phyloP scores from a whole-genome alignment of 202 grass and related monocot species.

The Carex arenaria region DNA sequence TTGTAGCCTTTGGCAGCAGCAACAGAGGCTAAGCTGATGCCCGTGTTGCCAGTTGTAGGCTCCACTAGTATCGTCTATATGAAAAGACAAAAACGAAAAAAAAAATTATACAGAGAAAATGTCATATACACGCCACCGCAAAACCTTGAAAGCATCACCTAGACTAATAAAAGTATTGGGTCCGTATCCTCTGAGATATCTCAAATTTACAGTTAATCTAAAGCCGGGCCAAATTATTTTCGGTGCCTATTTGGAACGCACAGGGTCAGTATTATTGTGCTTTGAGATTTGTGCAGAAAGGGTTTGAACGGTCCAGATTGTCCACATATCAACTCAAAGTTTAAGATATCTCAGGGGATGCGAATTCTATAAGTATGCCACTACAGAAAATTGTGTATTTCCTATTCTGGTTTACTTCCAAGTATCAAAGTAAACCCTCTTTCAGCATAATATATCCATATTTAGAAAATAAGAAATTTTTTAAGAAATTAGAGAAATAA shows the following conservation, averaged over 20 bases:
- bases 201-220: no score
- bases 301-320: no score
- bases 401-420: background rate
- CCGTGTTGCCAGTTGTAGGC: constrained; percentile 91
- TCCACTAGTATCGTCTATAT: constrained; percentile 80
- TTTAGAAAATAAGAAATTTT: constrained; percentile 7
- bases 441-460: background rate
- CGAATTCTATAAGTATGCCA: background rate
- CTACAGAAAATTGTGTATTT: background rate
- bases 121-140: background rate
- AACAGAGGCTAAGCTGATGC: constrained; percentile 61
- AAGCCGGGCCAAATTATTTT: no score
- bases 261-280: no score
- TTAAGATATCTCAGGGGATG: no score
- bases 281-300: no score
- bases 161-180: background rate
- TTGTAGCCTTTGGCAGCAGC: constrained; percentile 95
- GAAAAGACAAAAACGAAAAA: constrained; percentile 1
- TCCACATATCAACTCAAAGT: no score
- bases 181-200: no score
- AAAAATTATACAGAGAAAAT: background rate
- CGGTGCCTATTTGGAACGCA: no score
- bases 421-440: background rate
- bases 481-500: constrained; percentile 10
- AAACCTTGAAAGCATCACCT: background rate